Conservation (phyloP, 805 yeast genomes). For the Teunomyces aglyptinius region DNA sequence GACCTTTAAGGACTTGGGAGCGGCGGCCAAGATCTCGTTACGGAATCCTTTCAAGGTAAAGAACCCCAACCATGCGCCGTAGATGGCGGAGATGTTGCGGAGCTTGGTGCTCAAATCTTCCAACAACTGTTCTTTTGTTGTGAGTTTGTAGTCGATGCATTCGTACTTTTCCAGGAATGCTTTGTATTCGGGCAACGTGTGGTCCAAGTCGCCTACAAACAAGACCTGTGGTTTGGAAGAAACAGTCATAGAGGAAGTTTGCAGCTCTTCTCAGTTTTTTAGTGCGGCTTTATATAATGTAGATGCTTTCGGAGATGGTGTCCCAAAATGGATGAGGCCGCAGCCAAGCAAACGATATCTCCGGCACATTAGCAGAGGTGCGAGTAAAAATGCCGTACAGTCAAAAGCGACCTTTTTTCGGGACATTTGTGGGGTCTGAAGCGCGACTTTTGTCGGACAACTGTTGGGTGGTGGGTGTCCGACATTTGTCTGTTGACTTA, state of each 20-base stretch:
- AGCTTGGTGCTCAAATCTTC: constrained; percentile 40
- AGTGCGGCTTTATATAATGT: no score
- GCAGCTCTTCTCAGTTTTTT: neutral
- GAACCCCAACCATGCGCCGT: constrained; percentile 61
- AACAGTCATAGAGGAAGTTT: neutral
- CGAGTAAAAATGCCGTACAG: no score
- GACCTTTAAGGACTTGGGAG: constrained; percentile 47
- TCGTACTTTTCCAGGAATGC: constrained; percentile 39
- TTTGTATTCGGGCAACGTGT: constrained; percentile 44
- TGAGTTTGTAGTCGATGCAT: constrained; percentile 37
- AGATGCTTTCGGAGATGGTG: no score
- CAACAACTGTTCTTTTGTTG: constrained; percentile 42
- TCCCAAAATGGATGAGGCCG: no score
- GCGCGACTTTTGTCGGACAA: neutral
- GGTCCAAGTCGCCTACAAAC: constrained; percentile 51
- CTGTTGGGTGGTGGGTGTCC: no score
- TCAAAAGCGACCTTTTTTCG: no score
- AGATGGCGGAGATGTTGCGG: constrained; percentile 49
- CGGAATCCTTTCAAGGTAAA: constrained; percentile 50
- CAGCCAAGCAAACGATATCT: no score
- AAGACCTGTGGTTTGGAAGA: constrained; percentile 37
- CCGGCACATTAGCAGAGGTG: no score
- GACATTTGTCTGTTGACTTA: no score
- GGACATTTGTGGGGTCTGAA: no score
- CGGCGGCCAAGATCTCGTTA: constrained; percentile 38